Percentiles rank a stretch among this genome's conserved stretches.
Conservation (phyloP, 179 eudicot genomes). For the Heliamphora pulchella region DNA sequence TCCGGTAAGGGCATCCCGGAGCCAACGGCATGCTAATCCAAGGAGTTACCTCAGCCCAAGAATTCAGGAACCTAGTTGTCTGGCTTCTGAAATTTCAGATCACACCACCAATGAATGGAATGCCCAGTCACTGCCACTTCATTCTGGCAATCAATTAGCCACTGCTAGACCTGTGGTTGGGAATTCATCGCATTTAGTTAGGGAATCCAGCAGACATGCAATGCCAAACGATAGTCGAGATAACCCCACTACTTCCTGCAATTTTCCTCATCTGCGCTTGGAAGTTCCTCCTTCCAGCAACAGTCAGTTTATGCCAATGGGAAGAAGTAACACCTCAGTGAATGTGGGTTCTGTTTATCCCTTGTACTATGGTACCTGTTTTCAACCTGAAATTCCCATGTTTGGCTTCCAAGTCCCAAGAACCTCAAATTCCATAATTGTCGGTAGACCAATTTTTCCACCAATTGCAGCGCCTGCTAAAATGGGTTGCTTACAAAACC, state of each 20-base stretch:
- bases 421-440: slow-evolving; percentile 36
- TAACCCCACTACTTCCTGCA: slow-evolving; percentile 24
- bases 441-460: slow-evolving; percentile 56
- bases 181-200: slow-evolving; percentile 22
- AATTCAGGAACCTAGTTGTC: slow-evolving; percentile 37
- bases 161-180: slow-evolving; percentile 24
- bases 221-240: slow-evolving; percentile 18
- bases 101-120: slow-evolving; percentile 23
- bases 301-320: slow-evolving; percentile 20
- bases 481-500: slow-evolving; percentile 21
- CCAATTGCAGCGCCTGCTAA: slow-evolving; percentile 24
- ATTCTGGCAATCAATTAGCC: slow-evolving; percentile 28
- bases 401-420: slow-evolving; percentile 30
- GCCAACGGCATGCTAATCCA: slow-evolving; percentile 62
- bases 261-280: slow-evolving; percentile 22
- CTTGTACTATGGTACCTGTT: slow-evolving; percentile 46
- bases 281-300: slow-evolving; percentile 22
- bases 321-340: slow-evolving; percentile 28
- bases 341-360: slow-evolving; percentile 49
- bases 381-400: slow-evolving; percentile 29
- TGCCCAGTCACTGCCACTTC: slow-evolving; percentile 18
- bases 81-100: slow-evolving; percentile 25
- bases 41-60: slow-evolving; percentile 62
- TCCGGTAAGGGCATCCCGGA: slow-evolving; percentile 74
- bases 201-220: slow-evolving; percentile 23